These are phyloP conservation scores for Thuja plicata DNA, from an alignment of 83 land plant genomes.

Conservation along the genomic window DNA sequence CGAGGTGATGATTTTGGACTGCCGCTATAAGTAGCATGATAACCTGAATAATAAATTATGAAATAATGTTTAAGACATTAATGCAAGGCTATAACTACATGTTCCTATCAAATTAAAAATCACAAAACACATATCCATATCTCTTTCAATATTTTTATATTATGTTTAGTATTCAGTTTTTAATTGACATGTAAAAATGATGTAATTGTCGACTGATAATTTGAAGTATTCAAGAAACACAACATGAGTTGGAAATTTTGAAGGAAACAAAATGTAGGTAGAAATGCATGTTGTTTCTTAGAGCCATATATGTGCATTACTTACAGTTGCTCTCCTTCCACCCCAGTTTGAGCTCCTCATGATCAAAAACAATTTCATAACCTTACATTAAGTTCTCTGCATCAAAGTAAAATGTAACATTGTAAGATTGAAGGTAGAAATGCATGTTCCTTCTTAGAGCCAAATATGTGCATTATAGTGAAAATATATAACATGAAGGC, in stretches of 20 bases:
- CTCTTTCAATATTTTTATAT: background rate
- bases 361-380: slow-evolving; percentile 41
- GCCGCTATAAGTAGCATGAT: background rate
- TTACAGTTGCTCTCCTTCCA: slow-evolving; percentile 53
- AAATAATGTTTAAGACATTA: background rate
- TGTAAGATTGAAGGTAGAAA: background rate
- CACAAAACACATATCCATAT: background rate
- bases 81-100: background rate
- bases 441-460: too few species aligned
- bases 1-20: background rate
- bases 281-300: too few species aligned
- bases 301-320: slow-evolving; percentile 8
- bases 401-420: background rate
- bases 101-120: background rate
- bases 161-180: background rate
- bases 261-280: background rate
- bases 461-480: background rate
- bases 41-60: background rate
- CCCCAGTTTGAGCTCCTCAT: slow-evolving; percentile 38
- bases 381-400: slow-evolving; percentile 65
- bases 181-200: background rate
- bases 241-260: background rate
- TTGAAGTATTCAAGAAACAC: too few species aligned
- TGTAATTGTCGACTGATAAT: background rate
- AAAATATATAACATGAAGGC: background rate